These are phyloP conservation scores for Aspergillus flavus DNA, from an alignment of 2,329 filamentous ascomycete species.

Conservation along the genomic window DNA sequence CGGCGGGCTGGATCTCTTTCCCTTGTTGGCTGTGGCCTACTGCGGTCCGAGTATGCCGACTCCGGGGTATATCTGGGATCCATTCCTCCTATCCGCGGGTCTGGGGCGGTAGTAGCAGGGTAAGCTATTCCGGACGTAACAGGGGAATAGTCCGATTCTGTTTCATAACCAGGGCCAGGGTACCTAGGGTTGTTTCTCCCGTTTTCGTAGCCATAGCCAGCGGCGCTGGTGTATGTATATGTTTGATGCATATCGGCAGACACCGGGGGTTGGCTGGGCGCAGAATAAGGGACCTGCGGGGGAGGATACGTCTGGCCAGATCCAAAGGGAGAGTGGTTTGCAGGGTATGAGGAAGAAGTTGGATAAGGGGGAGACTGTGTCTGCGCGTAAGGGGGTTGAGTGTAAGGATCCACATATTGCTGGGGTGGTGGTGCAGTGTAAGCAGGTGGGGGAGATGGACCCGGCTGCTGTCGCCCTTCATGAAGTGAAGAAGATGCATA, in stretches of 20 bases:
- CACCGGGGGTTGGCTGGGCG: slow-evolving; percentile 39
- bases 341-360: slow-evolving; percentile 34
- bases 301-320: slow-evolving; percentile 39
- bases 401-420: slow-evolving; percentile 40
- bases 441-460: slow-evolving; percentile 40
- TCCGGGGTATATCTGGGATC: slow-evolving; percentile 48
- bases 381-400: slow-evolving; percentile 34
- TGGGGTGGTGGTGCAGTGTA: slow-evolving; percentile 39
- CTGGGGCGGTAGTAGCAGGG: slow-evolving; percentile 43
- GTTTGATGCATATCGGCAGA: slow-evolving; percentile 42
- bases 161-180: slow-evolving; percentile 45
- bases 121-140: slow-evolving; percentile 45
- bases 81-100: slow-evolving; percentile 46
- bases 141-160: slow-evolving; percentile 45
- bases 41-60: slow-evolving; percentile 37
- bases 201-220: slow-evolving; percentile 41
- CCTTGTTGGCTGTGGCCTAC: slow-evolving; percentile 44
- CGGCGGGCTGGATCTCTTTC: slow-evolving; percentile 42
- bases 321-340: slow-evolving; percentile 39
- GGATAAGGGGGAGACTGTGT: slow-evolving; percentile 39
- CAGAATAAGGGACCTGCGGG: slow-evolving; percentile 36
- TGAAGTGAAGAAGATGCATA: slow-evolving; percentile 42
- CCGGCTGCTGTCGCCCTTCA: slow-evolving; percentile 41
- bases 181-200: slow-evolving; percentile 45
- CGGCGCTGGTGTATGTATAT: slow-evolving; percentile 40